Base-by-base conservation (phyloP, 2,329 filamentous ascomycete species). In the Apiospora aurea region DNA sequence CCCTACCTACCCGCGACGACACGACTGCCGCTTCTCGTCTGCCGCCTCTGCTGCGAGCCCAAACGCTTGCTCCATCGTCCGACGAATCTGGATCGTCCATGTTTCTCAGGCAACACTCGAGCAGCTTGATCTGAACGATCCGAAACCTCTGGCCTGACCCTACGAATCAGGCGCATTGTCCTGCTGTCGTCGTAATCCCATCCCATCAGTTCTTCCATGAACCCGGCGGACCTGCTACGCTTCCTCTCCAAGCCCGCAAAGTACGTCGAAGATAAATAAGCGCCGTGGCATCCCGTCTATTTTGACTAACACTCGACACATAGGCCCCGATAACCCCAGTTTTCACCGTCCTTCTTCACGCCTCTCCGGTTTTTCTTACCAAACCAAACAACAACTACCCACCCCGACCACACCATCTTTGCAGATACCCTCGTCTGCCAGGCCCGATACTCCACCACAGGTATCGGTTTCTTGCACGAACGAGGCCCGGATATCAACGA, bases 221-320 rank as follows among this genome's bases (percentile, higher is more conserved):
- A 91, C 93, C 92, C 89, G 84, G 93, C 92, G 86, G 94, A 97
- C 85, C 91, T 97, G 81, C 90, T 97, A 82, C 93, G 94, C 86
- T 96, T 97, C 87, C 91, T 97, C 79, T 97, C 94, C 82, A 96
- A 96, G 88, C 94, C 94, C 82, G 94, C 94, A 84, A 97, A 97
- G 95, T 97, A 86, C 82, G 93, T 86, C 41, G 29, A 47, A 21
- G 43, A 49, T 46, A 49, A 21, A 46, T 69, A 49, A 69, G 53
- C 66, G 70, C 64, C 70, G 24, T 47, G n/a, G 44, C 44, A 61
- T 64, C 43, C 47, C 8, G 43, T 24, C 57, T 64, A 64, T 64
- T 24, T 61, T 64, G 67, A n/a, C 24, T 67, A 70, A 24, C 74
- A 90, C 34, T 41, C 57, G 34, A 64, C 57, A 41, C 29, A 64